A percentile compares a stretch with the other conserved stretches of the same genome.
Conservation (phyloP, 257 asterid genomes). For the Rauvolfia tetraphylla region DNA sequence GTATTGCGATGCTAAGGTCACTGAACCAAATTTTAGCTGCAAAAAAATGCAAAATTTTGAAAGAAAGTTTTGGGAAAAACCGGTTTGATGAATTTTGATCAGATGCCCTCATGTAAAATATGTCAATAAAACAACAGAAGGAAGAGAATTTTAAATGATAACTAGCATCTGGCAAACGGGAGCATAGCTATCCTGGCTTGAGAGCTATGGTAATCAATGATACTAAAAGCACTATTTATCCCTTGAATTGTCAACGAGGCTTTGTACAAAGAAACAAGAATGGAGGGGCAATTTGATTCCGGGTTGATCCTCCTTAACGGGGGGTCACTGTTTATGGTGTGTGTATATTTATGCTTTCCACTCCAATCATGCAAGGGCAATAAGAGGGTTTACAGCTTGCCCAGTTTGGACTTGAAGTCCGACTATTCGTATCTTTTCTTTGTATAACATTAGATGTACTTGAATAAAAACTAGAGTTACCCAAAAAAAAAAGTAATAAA, state of each 20-base stretch:
- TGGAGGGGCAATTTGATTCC: too few species aligned
- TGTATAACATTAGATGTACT: too few species aligned
- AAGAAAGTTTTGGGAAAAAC: background rate
- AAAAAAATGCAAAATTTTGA: background rate
- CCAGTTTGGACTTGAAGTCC: background rate
- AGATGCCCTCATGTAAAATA: background rate
- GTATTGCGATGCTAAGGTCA: slow-evolving; percentile 59
- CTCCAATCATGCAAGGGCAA: too few species aligned
- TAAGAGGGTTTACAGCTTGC: background rate
- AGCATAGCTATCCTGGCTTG: background rate
- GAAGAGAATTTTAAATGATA: too few species aligned
- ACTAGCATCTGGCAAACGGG: too few species aligned
- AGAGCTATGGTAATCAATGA: background rate
- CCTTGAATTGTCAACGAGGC: background rate
- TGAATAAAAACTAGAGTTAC: background rate
- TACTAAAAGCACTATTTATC: background rate
- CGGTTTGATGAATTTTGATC: background rate
- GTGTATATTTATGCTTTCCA: too few species aligned
- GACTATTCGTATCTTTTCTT: background rate
- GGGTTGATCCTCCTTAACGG: too few species aligned
- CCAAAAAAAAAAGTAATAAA: too few species aligned
- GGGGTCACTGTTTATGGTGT: too few species aligned
- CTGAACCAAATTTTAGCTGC: slow-evolving; percentile 75
- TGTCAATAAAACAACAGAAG: background rate
- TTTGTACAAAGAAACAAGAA: too few species aligned